Evolutionary conservation across 2,329 filamentous ascomycete genomes (phyloP).

Genomic region (Phoma herbarum): DNA sequence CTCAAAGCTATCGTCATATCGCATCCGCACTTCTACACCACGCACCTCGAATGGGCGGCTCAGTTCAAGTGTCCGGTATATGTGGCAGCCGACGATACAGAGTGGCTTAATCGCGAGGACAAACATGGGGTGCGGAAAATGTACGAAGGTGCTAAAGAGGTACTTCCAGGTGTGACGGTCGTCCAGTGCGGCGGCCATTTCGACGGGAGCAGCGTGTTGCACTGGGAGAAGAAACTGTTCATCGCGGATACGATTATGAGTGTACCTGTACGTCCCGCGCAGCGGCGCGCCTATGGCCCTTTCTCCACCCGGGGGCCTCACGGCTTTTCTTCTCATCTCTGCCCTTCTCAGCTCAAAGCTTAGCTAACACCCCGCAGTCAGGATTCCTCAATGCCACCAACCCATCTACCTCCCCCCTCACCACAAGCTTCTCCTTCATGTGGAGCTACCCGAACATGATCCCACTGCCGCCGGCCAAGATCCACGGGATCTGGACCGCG

Average conservation of each 20-base stretch:
- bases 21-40: slow-evolving; percentile 85
- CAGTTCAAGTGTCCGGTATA: slow-evolving; percentile 76
- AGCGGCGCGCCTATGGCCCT: no score
- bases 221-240: slow-evolving; percentile 67
- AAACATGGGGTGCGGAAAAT: slow-evolving; percentile 55
- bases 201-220: slow-evolving; percentile 73
- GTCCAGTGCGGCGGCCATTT: slow-evolving; percentile 84
- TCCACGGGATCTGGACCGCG: slow-evolving; percentile 74
- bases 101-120: slow-evolving; percentile 67
- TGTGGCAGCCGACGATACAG: slow-evolving; percentile 68
- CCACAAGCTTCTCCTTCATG: slow-evolving; percentile 71
- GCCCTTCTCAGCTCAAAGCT: background rate
- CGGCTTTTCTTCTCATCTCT: no score
- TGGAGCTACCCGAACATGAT: slow-evolving; percentile 71
- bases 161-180: slow-evolving; percentile 63
- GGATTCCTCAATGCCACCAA: slow-evolving; percentile 51
- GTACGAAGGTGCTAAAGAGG: slow-evolving; percentile 53
- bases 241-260: slow-evolving; percentile 81
- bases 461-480: slow-evolving; percentile 70
- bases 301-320: no score
- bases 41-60: slow-evolving; percentile 76
- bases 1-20: slow-evolving; percentile 76
- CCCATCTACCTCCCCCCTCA: slow-evolving; percentile 54
- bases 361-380: slow-evolving; percentile 28
- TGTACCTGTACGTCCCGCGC: slow-evolving; percentile 64